Base-by-base conservation (phyloP, 1,284 basidiomycete species). In the Phlebopus sp. region DNA sequence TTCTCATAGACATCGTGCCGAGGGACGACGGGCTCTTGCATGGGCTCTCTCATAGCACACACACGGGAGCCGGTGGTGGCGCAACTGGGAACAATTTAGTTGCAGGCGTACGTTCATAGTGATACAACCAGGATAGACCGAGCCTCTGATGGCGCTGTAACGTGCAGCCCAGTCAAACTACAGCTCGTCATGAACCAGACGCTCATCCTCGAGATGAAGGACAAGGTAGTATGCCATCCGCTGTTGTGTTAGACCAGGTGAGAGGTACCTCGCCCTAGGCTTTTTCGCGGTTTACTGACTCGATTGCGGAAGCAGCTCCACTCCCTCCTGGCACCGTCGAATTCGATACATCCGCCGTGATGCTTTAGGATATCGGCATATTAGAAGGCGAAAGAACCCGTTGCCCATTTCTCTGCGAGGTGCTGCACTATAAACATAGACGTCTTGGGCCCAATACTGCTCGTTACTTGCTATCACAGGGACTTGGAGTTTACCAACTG, bases 1-100 rank as follows among this genome's bases (percentile, higher is more conserved):
- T 95, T 65, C 71, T 94, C 47, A 93, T 94, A 62, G 92, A 96
- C 64, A 92, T 95, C 49, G 86, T 95, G 0, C 92, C 92, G 0
- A 75, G 92, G 35, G 91, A 92, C 50, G 90, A 92, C 38, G 70
- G 65, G 0, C 25, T 64, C 15, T 53, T 54, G 0, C 21, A 23
- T 23, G 64, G 55, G 4, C 53, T 63, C 1, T 45, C 35, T 18
- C 61, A 66, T 14, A 36, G 50, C 13, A 5, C 43, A 1, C 17
- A 40, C 2, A 29, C 42, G 23, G 45, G 37, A 2, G 7, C 19
- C 1, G 42, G 27, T 2, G 46, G 46, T 23, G 50, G 52, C n/a
- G 36, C 45, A 5, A 46, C 46, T 17, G 62, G 50, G 17, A 63
- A 40, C 18, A 60, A 50, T 40, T 32, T 63, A 44, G 47, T 55